Base-by-base conservation (phyloP, 257 asterid species). In the Solanum medicagineum region DNA sequence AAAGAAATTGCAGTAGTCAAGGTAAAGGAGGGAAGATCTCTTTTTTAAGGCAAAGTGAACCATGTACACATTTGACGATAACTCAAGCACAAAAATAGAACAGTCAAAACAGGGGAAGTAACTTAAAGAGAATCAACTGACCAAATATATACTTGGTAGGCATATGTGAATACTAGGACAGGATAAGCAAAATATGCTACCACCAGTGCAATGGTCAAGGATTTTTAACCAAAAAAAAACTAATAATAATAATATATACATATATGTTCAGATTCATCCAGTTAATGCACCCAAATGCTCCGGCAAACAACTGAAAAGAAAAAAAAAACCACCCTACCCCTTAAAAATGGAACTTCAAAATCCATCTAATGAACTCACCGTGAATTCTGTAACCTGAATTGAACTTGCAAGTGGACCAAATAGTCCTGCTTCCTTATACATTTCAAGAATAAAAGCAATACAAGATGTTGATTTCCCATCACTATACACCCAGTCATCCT, bases 381-480 rank as follows among this genome's bases (percentile, higher is more conserved):
- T 96, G 87, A 96, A 96, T 94, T 96, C 99, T 8, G 99, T 93
- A 84, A 92, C 99, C 92, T 94, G 93, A 85, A 96, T 91, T 56
- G 96, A 90, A 87, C 86, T 89, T 36, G 94, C 91, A 85, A 96
- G 93, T 69, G 88, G 54, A 77, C 95, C 99, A 79, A 96, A 93
- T 88, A 96, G 85, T 80, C 99, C 99, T 17, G 98, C 98, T 87
- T 87, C 96, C 87, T 96, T 93, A 92, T 96, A 96, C 87, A 94
- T 86, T 86, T 94, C 98, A 47, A 93, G 94, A 90, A 96, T 92
- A 89, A 91, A 96, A 88, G 98, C 98, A 87, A 94, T 92, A 87
- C 99, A 94, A 1, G 99, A 94, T 26, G 98, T 84, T 65, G 99
- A 96, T 88, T 93, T 93, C 60, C 99, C 99, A 54, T 96, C 98